Base-by-base conservation (phyloP, 2,329 filamentous ascomycete species). In the Aspergillus terreus region DNA sequence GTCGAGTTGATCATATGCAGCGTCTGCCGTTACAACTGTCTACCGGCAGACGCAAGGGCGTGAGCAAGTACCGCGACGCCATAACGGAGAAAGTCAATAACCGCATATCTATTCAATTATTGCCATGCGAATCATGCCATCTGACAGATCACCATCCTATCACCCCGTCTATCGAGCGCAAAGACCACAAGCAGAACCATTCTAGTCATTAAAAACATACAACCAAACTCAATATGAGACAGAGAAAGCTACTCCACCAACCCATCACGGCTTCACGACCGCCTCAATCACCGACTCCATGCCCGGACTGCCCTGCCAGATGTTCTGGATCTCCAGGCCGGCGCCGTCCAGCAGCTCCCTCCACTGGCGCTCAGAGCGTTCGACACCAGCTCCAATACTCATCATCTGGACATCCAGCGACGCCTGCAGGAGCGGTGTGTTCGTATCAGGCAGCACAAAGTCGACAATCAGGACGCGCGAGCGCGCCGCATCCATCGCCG, bases 391-490 rank as follows among this genome's bases (percentile, higher is more conserved):
- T 1, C 61, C 63, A 14, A 70, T 64, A 30, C 65, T 66, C 69
- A 73, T 71, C 70, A 72, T 72, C 50, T 68, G 63, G 41, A 72
- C 66, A 51, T 72, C 69, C 32, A 71, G 49, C 0, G 64, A 62
- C 2, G 65, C 57, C 32, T 64, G 64, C 35, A 67, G 54, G 14
- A 69, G 54, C 3, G 64, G 58, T 1, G 62, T 54, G 4, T 64
- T 49, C 1, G 59, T 63, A 25, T 70, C 63, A 1, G 67, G 60
- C 6, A 72, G 56, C 3, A 72, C 68, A 45, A 64, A 67, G 41
- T 72, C 70, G 5, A 66, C 61, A 30, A 73, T 70, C 30, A 73
- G 49, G 35, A 72, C 59, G 2, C 63, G 58, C 10, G 69, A 71
- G 40, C 65, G 60, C 6, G 56, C 55, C 0, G 58, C 55, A 2